Evolutionary conservation across 106 monocot species (phyloP).

Genomic region (Posidonia australis): DNA sequence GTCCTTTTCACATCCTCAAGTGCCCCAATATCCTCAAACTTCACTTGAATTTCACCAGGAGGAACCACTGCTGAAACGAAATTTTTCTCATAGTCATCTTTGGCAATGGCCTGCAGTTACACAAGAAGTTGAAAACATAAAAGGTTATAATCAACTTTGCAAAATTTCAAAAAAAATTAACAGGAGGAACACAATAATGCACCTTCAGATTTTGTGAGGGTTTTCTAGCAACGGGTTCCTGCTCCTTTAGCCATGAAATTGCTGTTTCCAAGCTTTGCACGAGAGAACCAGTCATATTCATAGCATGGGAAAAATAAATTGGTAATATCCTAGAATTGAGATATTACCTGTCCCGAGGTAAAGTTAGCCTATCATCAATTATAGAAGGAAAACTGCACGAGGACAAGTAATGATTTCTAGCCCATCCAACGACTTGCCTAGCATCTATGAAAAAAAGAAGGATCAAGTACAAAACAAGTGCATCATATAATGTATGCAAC

Average conservation of each 20-base stretch:
- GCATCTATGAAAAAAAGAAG: slow-evolving; percentile 45
- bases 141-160: neutral
- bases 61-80: slow-evolving; percentile 90
- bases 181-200: too few species aligned
- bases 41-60: slow-evolving; percentile 81
- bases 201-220: slow-evolving; percentile 72
- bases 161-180: too few species aligned
- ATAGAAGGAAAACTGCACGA: slow-evolving; percentile 41
- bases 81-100: slow-evolving; percentile 94
- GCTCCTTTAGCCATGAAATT: slow-evolving; percentile 62
- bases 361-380: slow-evolving; percentile 45
- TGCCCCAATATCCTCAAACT: slow-evolving; percentile 95
- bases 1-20: slow-evolving; percentile 90
- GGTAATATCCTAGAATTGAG: too few species aligned
- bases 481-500: too few species aligned
- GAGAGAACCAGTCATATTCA: neutral
- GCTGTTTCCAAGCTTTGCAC: slow-evolving; percentile 66
- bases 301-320: too few species aligned
- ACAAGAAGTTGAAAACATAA: neutral
- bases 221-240: slow-evolving; percentile 41
- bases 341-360: slow-evolving; percentile 78
- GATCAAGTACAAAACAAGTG: too few species aligned
- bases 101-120: slow-evolving; percentile 64
- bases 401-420: slow-evolving; percentile 82
- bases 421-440: slow-evolving; percentile 83